A percentile compares a stretch with the other conserved stretches of the same genome.
Evolutionary conservation across 495 filamentous ascomycete species (phyloP).

Genomic region (Hypomontagnella monticulosa): DNA sequence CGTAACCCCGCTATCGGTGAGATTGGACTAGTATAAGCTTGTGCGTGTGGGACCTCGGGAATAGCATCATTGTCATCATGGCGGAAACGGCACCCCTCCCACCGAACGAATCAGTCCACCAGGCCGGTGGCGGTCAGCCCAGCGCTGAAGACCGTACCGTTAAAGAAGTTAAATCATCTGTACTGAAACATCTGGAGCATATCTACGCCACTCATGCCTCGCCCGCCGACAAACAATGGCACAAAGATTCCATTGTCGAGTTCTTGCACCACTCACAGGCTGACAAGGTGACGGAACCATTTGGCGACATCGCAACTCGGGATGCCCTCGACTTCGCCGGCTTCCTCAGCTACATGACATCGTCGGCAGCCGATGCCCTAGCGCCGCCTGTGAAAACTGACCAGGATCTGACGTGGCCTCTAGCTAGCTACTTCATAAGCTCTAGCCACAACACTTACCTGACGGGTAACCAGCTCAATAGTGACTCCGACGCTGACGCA

Average conservation of each 20-base stretch:
- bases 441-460: constrained; percentile 97
- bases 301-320: constrained; percentile 48
- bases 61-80: constrained; percentile 30
- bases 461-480: constrained; percentile 90
- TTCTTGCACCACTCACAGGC: constrained; percentile 53
- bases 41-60: not conserved
- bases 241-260: constrained; percentile 46
- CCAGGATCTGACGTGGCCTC: constrained; percentile 68
- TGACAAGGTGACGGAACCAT: constrained; percentile 45
- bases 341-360: constrained; percentile 71
- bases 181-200: constrained; percentile 50
- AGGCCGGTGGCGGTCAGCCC: constrained; percentile 51
- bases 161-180: constrained; percentile 41
- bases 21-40: not conserved
- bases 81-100: constrained; percentile 38
- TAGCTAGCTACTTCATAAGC: constrained; percentile 90
- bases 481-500: constrained; percentile 78
- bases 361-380: constrained; percentile 58
- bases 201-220: constrained; percentile 51
- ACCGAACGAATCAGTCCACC: constrained; percentile 40
- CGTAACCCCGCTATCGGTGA: not conserved
- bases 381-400: constrained; percentile 41
- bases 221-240: constrained; percentile 46
- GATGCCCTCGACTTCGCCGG: constrained; percentile 58
- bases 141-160: constrained; percentile 43